phyloP scores from a whole-genome alignment of 371 early-diverging fungal genomes.

The Nosema granulosis region DNA sequence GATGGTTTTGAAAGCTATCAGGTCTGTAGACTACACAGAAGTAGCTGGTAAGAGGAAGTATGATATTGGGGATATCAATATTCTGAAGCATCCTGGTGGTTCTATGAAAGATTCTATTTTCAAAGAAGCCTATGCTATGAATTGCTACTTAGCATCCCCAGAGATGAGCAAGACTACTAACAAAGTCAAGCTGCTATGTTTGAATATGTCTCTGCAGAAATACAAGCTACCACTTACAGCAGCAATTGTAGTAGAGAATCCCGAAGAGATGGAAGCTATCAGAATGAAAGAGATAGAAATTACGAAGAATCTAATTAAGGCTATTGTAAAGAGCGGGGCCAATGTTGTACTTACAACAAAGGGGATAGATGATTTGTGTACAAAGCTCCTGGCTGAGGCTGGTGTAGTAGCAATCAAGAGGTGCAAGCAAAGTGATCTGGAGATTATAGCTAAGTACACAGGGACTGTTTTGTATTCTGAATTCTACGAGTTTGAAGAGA shows the following conservation, averaged over 20 bases:
- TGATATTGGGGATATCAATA: slow-evolving; percentile 91
- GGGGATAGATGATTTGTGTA: slow-evolving; percentile 95
- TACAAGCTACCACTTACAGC: slow-evolving; percentile 96
- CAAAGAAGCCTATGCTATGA: slow-evolving; percentile 91
- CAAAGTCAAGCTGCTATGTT: slow-evolving; percentile 90
- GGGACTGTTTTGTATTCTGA: slow-evolving; percentile 88
- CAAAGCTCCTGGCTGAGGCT: slow-evolving; percentile 91
- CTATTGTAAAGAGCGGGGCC: slow-evolving; percentile 88
- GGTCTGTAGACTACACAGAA: slow-evolving; percentile 79
- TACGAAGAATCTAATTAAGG: slow-evolving; percentile 85
- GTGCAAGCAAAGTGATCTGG: slow-evolving; percentile 89
- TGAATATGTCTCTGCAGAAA: slow-evolving; percentile 97
- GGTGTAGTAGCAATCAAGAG: slow-evolving; percentile 86
- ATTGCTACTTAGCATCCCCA: slow-evolving; percentile 83
- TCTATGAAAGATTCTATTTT: slow-evolving; percentile 81
- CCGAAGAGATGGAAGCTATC: slow-evolving; percentile 91
- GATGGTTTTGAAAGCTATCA: slow-evolving; percentile 86
- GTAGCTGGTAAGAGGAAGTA: slow-evolving; percentile 81
- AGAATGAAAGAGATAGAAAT: slow-evolving; percentile 87
- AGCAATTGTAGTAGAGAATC: slow-evolving; percentile 90
- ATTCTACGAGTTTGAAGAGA: slow-evolving; percentile 72
- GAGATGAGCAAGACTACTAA: slow-evolving; percentile 61
- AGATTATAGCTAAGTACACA: slow-evolving; percentile 89
- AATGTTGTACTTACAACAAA: slow-evolving; percentile 95
- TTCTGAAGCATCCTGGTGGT: slow-evolving; percentile 96